A percentile compares a stretch with the other conserved stretches of the same genome.
Evolutionary conservation across 73 alveolate species (phyloP).

Genomic region (Breviolum minutum): DNA sequence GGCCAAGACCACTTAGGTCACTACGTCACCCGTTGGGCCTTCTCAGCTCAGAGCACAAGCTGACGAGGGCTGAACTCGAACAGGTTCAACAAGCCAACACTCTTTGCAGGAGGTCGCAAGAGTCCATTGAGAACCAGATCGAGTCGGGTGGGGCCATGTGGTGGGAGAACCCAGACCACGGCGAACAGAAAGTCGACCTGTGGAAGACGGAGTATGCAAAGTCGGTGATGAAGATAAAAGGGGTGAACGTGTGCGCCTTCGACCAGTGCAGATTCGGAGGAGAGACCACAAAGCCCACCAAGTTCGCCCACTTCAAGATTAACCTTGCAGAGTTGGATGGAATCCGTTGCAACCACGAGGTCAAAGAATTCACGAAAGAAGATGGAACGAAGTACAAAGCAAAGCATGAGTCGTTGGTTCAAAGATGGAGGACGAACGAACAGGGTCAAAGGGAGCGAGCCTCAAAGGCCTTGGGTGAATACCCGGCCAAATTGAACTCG

Average conservation of each 20-base stretch:
- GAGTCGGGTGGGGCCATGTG: neutral
- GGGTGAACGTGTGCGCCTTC: neutral
- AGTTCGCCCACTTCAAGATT: neutral
- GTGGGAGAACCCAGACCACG: conserved; percentile 12
- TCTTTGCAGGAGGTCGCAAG: no score
- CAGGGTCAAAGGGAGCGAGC: neutral
- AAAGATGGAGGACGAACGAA: neutral
- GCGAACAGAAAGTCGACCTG: neutral
- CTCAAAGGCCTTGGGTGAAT: neutral
- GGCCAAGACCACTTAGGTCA: no score
- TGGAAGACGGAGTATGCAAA: neutral
- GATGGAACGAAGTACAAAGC: no score
- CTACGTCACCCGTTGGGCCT: no score
- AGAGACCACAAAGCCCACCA: neutral
- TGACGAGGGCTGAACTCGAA: neutral
- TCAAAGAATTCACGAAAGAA: neutral
- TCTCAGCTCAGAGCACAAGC: no score
- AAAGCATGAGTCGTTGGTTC: neutral
- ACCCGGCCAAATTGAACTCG: neutral
- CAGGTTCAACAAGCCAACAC: neutral
- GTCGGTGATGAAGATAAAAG: neutral
- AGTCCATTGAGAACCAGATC: no score
- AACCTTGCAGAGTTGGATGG: neutral
- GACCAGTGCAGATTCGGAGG: neutral
- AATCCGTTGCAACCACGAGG: neutral